These are phyloP conservation scores for sorghum (Sorghum bicolor) DNA, from an alignment of 176 grass and related monocot species.

Conservation along the genomic window DNA sequence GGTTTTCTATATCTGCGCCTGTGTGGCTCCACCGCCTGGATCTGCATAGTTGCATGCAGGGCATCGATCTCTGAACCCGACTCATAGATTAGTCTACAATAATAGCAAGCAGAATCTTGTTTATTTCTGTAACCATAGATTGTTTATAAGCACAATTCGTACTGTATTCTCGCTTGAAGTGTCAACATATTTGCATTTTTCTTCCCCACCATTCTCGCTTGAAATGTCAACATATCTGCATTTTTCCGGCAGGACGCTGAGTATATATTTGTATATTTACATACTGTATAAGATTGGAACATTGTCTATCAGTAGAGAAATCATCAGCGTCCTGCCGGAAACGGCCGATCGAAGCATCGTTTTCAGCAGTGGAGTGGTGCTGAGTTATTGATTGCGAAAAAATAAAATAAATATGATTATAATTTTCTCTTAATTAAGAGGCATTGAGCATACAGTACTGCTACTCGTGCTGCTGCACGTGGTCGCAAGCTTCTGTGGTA, in stretches of 20 bases:
- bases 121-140: background rate
- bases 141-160: background rate
- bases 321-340: background rate
- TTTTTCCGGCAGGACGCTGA: too few species aligned
- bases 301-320: background rate
- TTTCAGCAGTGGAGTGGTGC: background rate
- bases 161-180: background rate
- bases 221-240: too few species aligned
- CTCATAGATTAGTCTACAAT: background rate
- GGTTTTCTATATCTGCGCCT: slow-evolving; percentile 8
- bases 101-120: background rate
- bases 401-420: background rate
- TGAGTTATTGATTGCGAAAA: background rate
- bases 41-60: slow-evolving; percentile 12
- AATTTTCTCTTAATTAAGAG: background rate
- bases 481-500: background rate
- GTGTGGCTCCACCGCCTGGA: slow-evolving; percentile 23
- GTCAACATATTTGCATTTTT: too few species aligned
- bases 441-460: background rate
- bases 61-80: slow-evolving; percentile 18
- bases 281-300: too few species aligned
- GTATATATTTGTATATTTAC: too few species aligned
- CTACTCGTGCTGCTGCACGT: background rate
- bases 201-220: too few species aligned
- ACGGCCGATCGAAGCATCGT: background rate